These are phyloP conservation scores for Smittium mucronatum DNA, from an alignment of 371 early-diverging fungal genomes.

Conservation along the genomic window DNA sequence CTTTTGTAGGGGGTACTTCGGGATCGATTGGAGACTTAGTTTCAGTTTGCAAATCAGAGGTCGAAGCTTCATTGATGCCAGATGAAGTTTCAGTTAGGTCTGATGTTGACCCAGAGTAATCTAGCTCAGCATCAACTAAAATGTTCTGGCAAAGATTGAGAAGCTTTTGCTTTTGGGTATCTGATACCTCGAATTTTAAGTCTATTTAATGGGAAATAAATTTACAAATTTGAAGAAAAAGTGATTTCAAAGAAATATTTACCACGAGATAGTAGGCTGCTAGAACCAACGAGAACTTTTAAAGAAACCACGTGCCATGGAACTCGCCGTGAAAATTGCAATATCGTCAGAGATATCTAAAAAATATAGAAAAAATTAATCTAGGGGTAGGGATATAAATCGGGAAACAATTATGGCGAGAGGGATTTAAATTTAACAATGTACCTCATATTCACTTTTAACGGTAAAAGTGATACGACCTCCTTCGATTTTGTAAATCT, in stretches of 20 bases:
- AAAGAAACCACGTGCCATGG: conserved; percentile 29
- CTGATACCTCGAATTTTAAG: conserved; percentile 12
- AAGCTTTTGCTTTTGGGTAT: not conserved
- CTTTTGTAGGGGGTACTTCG: not conserved
- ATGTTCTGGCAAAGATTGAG: conserved; percentile 7
- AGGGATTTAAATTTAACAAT: no score
- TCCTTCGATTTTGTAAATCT: conserved; percentile 39
- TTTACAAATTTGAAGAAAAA: no score
- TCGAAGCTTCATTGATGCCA: not conserved
- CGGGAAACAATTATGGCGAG: not conserved
- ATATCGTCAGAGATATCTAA: conserved; percentile 29
- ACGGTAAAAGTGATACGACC: conserved; percentile 51
- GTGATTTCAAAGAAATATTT: conserved; percentile 18
- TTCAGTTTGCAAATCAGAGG: not conserved
- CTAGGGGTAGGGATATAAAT: not conserved
- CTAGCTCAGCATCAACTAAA: conserved; percentile 17
- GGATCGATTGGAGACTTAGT: not conserved
- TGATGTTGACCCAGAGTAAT: not conserved
- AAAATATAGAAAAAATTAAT: not conserved
- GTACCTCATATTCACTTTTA: conserved; percentile 49
- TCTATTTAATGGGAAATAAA: no score
- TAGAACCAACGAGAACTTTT: conserved; percentile 19
- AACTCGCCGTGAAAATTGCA: conserved; percentile 18
- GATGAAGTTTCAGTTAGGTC: not conserved
- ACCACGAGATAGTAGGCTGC: conserved; percentile 14